Base-by-base conservation (phyloP, 2,329 filamentous ascomycete species). In the Verticillium isaacii region DNA sequence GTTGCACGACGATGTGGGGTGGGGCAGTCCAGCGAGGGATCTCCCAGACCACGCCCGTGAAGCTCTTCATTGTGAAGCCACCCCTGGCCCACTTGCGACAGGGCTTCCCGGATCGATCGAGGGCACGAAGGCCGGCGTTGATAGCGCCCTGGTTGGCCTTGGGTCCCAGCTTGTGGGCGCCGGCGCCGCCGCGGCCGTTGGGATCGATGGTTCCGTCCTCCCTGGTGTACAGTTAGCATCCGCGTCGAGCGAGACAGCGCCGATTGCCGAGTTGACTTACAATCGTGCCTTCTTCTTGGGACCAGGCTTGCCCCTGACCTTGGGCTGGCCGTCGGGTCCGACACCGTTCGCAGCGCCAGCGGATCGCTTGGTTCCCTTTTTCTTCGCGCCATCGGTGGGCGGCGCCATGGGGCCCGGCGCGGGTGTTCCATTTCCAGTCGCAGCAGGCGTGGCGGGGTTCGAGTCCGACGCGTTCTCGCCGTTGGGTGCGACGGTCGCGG, bases 111-210 rank as follows among this genome's bases (percentile, higher is more conserved):
- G 90, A 90, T 64, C 94, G 89, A 76, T 99, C 95, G 66, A 99
- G 90, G 14, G 95, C 94, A 61, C 95, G 92, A 58, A 99, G 88
- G 59, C 92, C 92, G 60, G 95, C 95, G 73, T 99, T 99, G 82
- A 99, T 99, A 63, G 94, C 94, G 66, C 95, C 95, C 70, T 94
- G 91, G 74, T 97, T 98, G 59, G 94, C 94, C 77, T 97, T 98
- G 68, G 95, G 95, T 3, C 94, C 94, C 32, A 98, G 89, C 75
- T 96, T 96, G 77, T 94, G 91, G 58, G 82, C 80, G 60, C 82
- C 82, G 6, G 79, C 78, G 56, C 80, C 77, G 68, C 82, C 79
- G 63, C 75, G 74, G 68, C 79, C 77, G 70, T 79, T 80, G 25
- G 32, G 82, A 68, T 89, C 86, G 70, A 86, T 82, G 34, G 82